Evolutionary conservation across 2,329 filamentous ascomycete species (phyloP), one percentile per base, ranked within the genome.

Genomic region (Acrocalymma vagum): DNA sequence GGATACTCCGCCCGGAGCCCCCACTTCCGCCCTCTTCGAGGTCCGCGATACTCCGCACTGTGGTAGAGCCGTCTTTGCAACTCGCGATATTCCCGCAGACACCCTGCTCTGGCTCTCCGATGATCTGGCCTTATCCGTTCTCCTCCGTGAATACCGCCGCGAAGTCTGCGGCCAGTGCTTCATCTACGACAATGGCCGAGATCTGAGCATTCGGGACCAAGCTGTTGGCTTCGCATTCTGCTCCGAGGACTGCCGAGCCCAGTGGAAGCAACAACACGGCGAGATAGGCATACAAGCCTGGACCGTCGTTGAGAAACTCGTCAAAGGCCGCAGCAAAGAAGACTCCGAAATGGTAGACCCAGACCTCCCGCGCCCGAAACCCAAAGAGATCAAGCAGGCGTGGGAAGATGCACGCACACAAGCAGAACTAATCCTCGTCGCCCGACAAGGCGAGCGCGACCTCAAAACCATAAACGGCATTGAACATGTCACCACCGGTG

Each of bases 101-200:
- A 72, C 72, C 0, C 44, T 67, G 6, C 44, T 78, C 6, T 69
- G 65, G 45, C 60, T 60, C 13, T 67, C 70, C 13, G 52, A 60
- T n/a, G 62, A 69, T 13, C 65, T 74, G 1, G 62, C 67, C 3
- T 59, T 72, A 1, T 65, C 65, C 20, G 71, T 77, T 7, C 45
- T 78, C 4, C 66, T 74, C 26, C 69, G 73, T 30, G 65, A 74
- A 32, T 78, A 77, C 53, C 64, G 72, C 7, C 72, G 73, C 26
- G 75, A 78, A 60, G 75, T 77, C 9, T 78, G 75, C 57, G 74
- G 69, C 0, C 61, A 71, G 17, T 78, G 75, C 53, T 77, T 78
- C 39, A 38, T 42, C 14, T 78, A 77, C 53, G 69, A 77, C 20
- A 60, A 69, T 15, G 75, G 75, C 1, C 63, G 72, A 3, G 70